Conservation (phyloP, 2,329 filamentous ascomycete species). For the Botrytis squamosa region DNA sequence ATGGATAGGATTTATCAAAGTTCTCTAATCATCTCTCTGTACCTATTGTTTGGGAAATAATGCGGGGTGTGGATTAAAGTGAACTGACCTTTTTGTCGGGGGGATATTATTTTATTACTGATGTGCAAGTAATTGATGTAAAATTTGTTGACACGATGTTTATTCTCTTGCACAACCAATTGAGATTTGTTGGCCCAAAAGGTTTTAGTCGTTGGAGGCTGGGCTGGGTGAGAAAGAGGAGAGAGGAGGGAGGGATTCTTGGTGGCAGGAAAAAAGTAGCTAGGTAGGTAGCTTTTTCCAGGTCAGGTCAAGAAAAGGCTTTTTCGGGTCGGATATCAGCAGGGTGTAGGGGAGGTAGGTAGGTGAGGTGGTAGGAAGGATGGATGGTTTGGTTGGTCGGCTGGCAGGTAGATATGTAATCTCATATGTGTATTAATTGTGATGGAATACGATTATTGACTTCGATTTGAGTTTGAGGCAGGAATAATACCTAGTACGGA, state of each 20-base stretch:
- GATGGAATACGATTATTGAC: not conserved
- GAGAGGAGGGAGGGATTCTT: not conserved
- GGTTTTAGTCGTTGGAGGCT: constrained; percentile 4
- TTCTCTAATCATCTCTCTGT: not conserved
- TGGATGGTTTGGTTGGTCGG: not conserved
- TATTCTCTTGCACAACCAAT: constrained; percentile 5
- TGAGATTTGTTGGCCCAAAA: not conserved
- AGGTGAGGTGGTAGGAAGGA: not conserved
- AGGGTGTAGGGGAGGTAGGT: not conserved
- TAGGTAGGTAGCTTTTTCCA: not conserved
- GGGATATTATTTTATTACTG: not conserved
- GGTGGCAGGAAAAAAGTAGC: constrained; percentile 14
- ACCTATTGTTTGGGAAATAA: not conserved
- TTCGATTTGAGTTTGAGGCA: not conserved
- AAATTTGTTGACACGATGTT: constrained; percentile 10
- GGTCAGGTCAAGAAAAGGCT: not conserved
- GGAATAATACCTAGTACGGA: not conserved
- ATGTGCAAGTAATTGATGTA: not conserved
- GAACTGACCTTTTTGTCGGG: constrained; percentile 10
- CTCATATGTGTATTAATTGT: not conserved
- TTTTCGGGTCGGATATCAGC: constrained; percentile 6
- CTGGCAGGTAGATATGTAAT: not conserved
- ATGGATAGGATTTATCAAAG: not conserved
- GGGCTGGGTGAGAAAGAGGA: not conserved
- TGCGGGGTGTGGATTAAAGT: constrained; percentile 6